A percentile compares a stretch with the other conserved stretches of the same genome.
phyloP scores from a whole-genome alignment of 805 yeast species.

The Vanderwaltozyma tropicalis region DNA sequence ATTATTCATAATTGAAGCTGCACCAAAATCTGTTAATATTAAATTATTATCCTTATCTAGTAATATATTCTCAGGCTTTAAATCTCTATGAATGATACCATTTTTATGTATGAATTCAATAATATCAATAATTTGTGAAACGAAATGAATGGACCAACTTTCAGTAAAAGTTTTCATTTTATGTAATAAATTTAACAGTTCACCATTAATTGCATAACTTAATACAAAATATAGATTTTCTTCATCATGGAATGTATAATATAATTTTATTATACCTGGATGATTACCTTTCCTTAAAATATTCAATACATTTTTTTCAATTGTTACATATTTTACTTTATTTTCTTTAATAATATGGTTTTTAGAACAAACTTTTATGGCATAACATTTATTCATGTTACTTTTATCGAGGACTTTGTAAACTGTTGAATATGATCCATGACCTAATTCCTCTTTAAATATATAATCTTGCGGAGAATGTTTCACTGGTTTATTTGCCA shows the following conservation, averaged over 20 bases:
- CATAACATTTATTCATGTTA: conserved; percentile 42
- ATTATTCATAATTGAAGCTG: conserved; percentile 51
- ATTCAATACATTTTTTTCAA: conserved; percentile 84
- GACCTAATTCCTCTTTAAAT: conserved; percentile 48
- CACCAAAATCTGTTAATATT: conserved; percentile 94
- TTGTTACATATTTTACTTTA: conserved; percentile 90
- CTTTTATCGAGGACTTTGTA: conserved; percentile 76
- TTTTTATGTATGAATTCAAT: conserved; percentile 77
- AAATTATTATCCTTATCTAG: conserved; percentile 77
- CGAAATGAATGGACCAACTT: conserved; percentile 64
- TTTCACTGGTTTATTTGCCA: conserved; percentile 9
- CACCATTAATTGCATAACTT: conserved; percentile 95
- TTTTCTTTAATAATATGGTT: conserved; percentile 88
- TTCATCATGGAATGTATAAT: conserved; percentile 92
- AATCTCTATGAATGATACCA: conserved; percentile 87
- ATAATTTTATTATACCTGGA: conserved; percentile 86
- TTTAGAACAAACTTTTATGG: conserved; percentile 85
- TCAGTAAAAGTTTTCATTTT: conserved; percentile 54
- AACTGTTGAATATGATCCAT: conserved; percentile 93
- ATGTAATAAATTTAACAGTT: conserved; percentile 67
- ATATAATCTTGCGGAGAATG: conserved; percentile 28
- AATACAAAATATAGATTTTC: conserved; percentile 80
- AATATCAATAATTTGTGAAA: conserved; percentile 83
- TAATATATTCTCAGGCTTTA: conserved; percentile 88
- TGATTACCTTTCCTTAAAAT: conserved; percentile 65